Conservation (phyloP, 2,329 filamentous ascomycete species). For the Dryadomyces sulphureus region DNA sequence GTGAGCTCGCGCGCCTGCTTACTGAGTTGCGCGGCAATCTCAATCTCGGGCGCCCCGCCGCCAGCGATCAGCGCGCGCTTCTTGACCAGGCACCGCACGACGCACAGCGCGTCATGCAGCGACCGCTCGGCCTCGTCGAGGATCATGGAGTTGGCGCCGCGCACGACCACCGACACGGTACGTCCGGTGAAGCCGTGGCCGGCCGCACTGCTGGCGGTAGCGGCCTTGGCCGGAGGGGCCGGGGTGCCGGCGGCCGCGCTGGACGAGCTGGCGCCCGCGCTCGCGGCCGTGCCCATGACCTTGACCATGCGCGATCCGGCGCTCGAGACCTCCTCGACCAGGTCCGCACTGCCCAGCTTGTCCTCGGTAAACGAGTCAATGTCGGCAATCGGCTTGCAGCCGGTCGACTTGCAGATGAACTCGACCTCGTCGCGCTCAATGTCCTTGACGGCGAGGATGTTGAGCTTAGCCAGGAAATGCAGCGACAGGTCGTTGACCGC, state of each 20-base stretch:
- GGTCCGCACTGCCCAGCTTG: slow-evolving; percentile 85
- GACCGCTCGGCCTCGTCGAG: slow-evolving; percentile 94
- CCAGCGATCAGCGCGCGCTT: slow-evolving; percentile 98
- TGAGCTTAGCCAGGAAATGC: slow-evolving; percentile 93
- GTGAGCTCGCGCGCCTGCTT: slow-evolving; percentile 69
- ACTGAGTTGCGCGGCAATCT: slow-evolving; percentile 77
- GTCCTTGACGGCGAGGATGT: slow-evolving; percentile 91
- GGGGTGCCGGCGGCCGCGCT: not conserved
- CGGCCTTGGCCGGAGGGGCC: not conserved
- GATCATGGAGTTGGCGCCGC: slow-evolving; percentile 87
- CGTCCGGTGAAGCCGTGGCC: slow-evolving; percentile 37
- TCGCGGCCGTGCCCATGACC: slow-evolving; percentile 58
- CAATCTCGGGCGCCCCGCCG: slow-evolving; percentile 90
- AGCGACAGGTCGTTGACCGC: slow-evolving; percentile 95
- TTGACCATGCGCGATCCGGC: slow-evolving; percentile 88
- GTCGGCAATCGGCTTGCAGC: slow-evolving; percentile 97
- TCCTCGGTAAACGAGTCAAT: slow-evolving; percentile 98
- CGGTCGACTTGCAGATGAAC: slow-evolving; percentile 97
- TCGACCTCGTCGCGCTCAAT: slow-evolving; percentile 98
- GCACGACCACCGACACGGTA: slow-evolving; percentile 87
- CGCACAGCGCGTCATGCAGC: slow-evolving; percentile 92
- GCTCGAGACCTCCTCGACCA: slow-evolving; percentile 82
- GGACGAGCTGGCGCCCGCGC: slow-evolving; percentile 1
- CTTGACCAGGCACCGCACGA: slow-evolving; percentile 94
- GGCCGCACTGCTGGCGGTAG: slow-evolving; percentile 1